phyloP scores from a whole-genome alignment of 140 eudicot genomes.

The Flaveria floridana region DNA sequence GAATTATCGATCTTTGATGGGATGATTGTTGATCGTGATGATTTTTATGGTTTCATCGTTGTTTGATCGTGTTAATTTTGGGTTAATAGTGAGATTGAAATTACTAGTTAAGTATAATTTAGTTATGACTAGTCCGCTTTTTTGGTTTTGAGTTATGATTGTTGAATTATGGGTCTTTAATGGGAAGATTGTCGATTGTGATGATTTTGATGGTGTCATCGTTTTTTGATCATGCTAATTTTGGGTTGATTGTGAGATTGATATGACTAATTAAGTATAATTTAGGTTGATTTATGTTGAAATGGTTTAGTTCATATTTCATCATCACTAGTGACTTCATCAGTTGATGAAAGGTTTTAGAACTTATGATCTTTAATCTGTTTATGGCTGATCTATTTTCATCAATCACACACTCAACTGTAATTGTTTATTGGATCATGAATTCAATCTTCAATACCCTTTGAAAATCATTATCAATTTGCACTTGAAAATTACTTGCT shows the following conservation, averaged over 20 bases:
- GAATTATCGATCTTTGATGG: background rate
- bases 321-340: constrained; percentile 34
- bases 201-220: constrained; percentile 16
- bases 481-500: constrained; percentile 8
- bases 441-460: background rate
- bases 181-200: constrained; percentile 5
- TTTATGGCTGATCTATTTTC: background rate
- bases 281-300: no score
- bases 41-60: background rate
- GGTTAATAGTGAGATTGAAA: constrained; percentile 9
- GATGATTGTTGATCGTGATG: constrained; percentile 9
- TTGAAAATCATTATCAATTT: background rate
- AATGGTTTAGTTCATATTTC: background rate
- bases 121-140: background rate
- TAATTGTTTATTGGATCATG: background rate
- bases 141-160: background rate
- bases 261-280: background rate
- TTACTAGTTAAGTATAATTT: background rate
- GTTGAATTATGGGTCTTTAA: background rate
- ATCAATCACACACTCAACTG: background rate
- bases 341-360: constrained; percentile 11
- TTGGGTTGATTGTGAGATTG: constrained; percentile 12
- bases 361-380: constrained; percentile 22
- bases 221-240: background rate
- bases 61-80: background rate